Evolutionary conservation across 106 monocot genomes (phyloP), one percentile per base, ranked within the genome.

Genomic region (Ottelia alismoides): DNA sequence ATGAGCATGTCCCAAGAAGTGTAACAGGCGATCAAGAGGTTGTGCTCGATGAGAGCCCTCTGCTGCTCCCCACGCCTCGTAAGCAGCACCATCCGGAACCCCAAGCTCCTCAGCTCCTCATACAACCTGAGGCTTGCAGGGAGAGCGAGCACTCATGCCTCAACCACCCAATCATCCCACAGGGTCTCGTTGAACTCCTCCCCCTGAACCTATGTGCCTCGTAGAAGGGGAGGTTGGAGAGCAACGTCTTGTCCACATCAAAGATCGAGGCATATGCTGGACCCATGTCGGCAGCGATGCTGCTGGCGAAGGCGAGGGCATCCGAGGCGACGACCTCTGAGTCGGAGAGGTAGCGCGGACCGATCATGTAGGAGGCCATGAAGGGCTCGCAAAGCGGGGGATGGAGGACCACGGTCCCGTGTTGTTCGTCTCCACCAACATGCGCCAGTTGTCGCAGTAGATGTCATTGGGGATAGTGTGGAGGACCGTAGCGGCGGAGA

Each of bases 201-300:
- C 18, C 31, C 63, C 63, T 51, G 22, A 28, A 63, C 2, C 51
- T 51, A 20, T 29, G 2, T 22, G 11, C 50, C 1, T 1, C 21
- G 51, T 63, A 63, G 11, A 24, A 63, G 3, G 63, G 63, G 6
- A 63, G 51, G 40, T 63, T 63, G 32, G 63, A 63, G 30, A 63
- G 63, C 22, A 63, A 31, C 2, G 63, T 63, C 63, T 63, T 51
- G 51, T 63, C 63, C 22, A 63, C 51, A 28, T 63, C 63, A 47
- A 63, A 63, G 24, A 63, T 52, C 63, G 51, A 63, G 14, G 51
- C 51, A 24, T 35, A 21, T 22, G 31, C 52, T 2, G 21, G 11
- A 20, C 4, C 46, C 2, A 2, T 22, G 1, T 17, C n/a, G 22
- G 35, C 21, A 10, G 51, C 4, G 11, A 31, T 32, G 17, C 12